Base-by-base conservation (phyloP, 345 rosid species). In the Hypericum androsaemum region DNA sequence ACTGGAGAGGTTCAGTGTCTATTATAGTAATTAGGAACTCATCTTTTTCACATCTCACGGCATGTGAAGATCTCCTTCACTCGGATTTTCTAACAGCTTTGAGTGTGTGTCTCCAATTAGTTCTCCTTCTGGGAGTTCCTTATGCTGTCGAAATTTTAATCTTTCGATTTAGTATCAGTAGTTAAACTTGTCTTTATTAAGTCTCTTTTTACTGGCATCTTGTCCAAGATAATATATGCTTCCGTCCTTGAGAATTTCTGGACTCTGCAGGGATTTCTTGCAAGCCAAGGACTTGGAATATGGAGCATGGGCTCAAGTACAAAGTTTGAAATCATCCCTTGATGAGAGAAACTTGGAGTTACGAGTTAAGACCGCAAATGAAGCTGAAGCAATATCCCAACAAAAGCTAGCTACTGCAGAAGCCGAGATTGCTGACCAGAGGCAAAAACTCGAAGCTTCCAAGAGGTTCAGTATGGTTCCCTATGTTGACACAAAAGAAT, bases 381-480 rank as follows among this genome's bases (percentile, higher is more conserved):
- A 88, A 79, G 97, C 95, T 50, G 99, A 94, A 70, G 97, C 99
- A 41, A 59, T 72, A 51, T 85, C 99, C 54, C 99, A 94, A 65
- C 97, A 88, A 67, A 78, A 64, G 75, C 75, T 94, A 64, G 99
- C 95, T 64, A 82, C 95, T 68, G 90, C 95, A 13, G 99, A 94
- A 76, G 95, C 97, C 55, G 99, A 88, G 74, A 86, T 94, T 80
- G 90, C 90, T 69, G 99, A 88, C 56, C 62, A 80, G 74, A 79
- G 95, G 67, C 95, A 80, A 73, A 86, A 72, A 61, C 70, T 80
- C 61, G 94, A 94, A 60, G 77, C 73, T 71, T 79, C 84, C 56
- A 94, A 74, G 77, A 82, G 97, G 99, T 88, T 44, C 64, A 39
- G 37, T 52, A 53, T 69, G 16, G 8, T 13, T 17, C n/a, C 13